A percentile compares a stretch with the other conserved stretches of the same genome.
phyloP scores from a whole-genome alignment of 2,329 filamentous ascomycete species.

The Fusarium sp. region DNA sequence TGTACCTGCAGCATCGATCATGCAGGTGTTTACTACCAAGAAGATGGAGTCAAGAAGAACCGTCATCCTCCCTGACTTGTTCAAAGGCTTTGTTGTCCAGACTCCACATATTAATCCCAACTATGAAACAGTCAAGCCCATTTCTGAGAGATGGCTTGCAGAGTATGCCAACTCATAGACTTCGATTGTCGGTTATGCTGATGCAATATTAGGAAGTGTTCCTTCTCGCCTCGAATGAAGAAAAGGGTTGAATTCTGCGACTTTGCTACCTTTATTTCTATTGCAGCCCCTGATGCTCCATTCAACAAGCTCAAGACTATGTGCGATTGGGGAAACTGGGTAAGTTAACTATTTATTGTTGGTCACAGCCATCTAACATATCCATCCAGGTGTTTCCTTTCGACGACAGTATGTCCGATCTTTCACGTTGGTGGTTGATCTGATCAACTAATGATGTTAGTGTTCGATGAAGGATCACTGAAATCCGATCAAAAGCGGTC shows the following conservation, averaged over 20 bases:
- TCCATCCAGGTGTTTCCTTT: slow-evolving; percentile 7
- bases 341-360: background rate
- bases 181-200: fast-evolving
- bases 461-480: slow-evolving; percentile 23
- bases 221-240: slow-evolving; percentile 12
- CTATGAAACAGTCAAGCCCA: slow-evolving; percentile 13
- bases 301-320: slow-evolving; percentile 18
- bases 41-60: slow-evolving; percentile 1
- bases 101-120: slow-evolving; percentile 3
- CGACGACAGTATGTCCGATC: background rate
- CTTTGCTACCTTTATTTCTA: slow-evolving; percentile 22
- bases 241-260: slow-evolving; percentile 25
- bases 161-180: background rate
- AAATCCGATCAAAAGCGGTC: slow-evolving; percentile 8
- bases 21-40: background rate
- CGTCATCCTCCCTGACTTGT: slow-evolving; percentile 9
- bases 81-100: slow-evolving; percentile 12
- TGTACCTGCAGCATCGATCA: background rate
- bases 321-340: slow-evolving; percentile 31
- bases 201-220: background rate
- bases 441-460: background rate
- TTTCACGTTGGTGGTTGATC: fast-evolving
- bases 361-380: background rate
- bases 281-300: slow-evolving; percentile 18
- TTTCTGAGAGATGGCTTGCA: slow-evolving; percentile 21